Conservation (phyloP, 1,284 basidiomycete genomes). For the Anthracocystis setariae region DNA sequence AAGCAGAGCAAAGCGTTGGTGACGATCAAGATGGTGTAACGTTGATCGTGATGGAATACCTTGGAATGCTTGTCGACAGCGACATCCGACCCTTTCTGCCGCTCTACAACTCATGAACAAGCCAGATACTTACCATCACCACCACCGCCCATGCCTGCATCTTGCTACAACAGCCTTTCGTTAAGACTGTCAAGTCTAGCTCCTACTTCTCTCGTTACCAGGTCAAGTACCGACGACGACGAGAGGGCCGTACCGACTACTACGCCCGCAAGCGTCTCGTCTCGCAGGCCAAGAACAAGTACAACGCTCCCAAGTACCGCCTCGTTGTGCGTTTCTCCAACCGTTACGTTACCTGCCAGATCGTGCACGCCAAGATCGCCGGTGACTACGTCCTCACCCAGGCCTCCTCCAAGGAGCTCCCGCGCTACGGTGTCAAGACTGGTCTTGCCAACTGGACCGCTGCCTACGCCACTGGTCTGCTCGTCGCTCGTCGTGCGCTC, state of each 20-base stretch:
- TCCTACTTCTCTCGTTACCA: constrained; percentile 95
- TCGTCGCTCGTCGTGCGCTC: constrained; percentile 92
- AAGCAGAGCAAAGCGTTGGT: too few species aligned
- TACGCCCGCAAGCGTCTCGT: constrained; percentile 96
- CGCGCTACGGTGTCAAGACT: constrained; percentile 95
- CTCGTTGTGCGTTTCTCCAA: constrained; percentile 88
- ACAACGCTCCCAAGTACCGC: constrained; percentile 97
- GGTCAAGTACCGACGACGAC: constrained; percentile 74
- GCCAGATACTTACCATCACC: constrained; percentile 16
- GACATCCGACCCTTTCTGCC: too few species aligned
- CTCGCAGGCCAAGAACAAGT: constrained; percentile 99
- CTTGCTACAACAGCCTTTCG: constrained; percentile 69
- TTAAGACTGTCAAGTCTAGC: constrained; percentile 72
- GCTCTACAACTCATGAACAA: neutral
- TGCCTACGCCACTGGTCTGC: constrained; percentile 96
- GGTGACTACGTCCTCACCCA: constrained; percentile 90
- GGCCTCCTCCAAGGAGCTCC: constrained; percentile 82
- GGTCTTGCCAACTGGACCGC: constrained; percentile 99
- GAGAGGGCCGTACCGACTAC: constrained; percentile 98
- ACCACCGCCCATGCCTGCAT: neutral
- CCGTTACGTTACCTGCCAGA: constrained; percentile 71
- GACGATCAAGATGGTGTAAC: too few species aligned
- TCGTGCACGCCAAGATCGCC: constrained; percentile 95
- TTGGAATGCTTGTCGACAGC: constrained; percentile 12
- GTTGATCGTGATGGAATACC: neutral